Evolutionary conservation across 306 rosid species (phyloP).

Genomic region (Sindora glabra): DNA sequence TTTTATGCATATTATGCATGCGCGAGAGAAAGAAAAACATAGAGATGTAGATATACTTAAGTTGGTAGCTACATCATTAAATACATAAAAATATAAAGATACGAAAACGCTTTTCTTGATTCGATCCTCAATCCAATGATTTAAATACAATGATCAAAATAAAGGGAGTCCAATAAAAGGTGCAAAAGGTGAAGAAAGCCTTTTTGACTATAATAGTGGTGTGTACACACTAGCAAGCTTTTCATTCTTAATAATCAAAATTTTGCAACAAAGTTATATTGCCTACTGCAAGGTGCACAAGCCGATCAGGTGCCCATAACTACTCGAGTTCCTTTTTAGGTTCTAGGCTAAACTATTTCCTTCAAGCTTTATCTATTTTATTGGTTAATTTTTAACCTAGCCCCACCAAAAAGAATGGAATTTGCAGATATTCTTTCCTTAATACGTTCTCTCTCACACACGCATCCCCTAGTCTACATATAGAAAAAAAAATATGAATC

Average conservation of each 20-base stretch:
- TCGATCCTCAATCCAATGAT: constrained; percentile 48
- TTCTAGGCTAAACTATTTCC: background rate
- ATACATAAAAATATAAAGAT: constrained; percentile 34
- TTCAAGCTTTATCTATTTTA: too few relatives aligned
- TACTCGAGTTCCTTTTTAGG: constrained; percentile 10
- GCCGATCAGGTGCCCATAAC: constrained; percentile 26
- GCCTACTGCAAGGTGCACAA: constrained; percentile 22
- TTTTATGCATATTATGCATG: constrained; percentile 5
- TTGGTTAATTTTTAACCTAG: too few relatives aligned
- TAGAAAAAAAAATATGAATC: too few relatives aligned
- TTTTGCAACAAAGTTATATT: constrained; percentile 47
- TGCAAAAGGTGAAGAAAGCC: constrained; percentile 31
- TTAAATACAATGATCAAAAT: constrained; percentile 22
- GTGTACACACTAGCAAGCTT: constrained; percentile 23
- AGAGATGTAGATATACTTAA: background rate
- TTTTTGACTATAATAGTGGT: constrained; percentile 54
- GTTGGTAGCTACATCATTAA: constrained; percentile 18
- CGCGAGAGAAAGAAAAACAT: background rate
- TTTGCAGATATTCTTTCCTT: too few relatives aligned
- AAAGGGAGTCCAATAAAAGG: constrained; percentile 28
- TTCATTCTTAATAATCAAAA: constrained; percentile 35
- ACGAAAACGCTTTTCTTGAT: constrained; percentile 33
- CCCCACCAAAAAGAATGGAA: too few relatives aligned
- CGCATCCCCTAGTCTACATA: too few relatives aligned
- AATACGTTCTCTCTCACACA: too few relatives aligned